phyloP scores from a whole-genome alignment of 352 stramenopile species.

The Pythium myriotylum region DNA sequence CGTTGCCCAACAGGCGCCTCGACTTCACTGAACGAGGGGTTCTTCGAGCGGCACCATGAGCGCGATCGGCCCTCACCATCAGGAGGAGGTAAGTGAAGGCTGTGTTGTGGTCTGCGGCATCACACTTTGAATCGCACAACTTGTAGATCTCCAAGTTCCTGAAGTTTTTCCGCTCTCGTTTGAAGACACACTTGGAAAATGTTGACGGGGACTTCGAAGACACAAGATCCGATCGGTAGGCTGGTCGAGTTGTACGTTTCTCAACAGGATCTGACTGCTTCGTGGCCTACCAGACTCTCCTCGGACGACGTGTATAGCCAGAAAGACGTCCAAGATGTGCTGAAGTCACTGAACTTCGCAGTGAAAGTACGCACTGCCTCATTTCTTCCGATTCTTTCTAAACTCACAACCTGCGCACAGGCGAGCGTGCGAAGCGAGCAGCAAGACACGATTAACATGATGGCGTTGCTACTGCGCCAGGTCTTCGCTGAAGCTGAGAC shows the following conservation, averaged over 20 bases:
- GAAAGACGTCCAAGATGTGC: slow-evolving; percentile 76
- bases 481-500: slow-evolving; percentile 76
- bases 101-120: not conserved
- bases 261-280: not conserved
- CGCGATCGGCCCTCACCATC: slow-evolving; percentile 38
- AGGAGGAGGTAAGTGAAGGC: slow-evolving; percentile 54
- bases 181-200: slow-evolving; percentile 78
- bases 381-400: no score
- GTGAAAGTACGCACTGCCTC: slow-evolving; percentile 50
- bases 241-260: not conserved
- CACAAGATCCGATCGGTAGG: slow-evolving; percentile 70
- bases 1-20: not conserved
- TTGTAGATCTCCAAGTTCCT: slow-evolving; percentile 76
- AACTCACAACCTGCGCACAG: slow-evolving; percentile 23
- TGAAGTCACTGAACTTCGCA: slow-evolving; percentile 78
- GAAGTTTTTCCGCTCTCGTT: slow-evolving; percentile 83
- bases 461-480: slow-evolving; percentile 79
- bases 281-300: slow-evolving; percentile 41
- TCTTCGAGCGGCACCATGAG: slow-evolving; percentile 1
- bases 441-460: slow-evolving; percentile 88
- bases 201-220: slow-evolving; percentile 87
- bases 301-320: slow-evolving; percentile 84
- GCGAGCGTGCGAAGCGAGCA: slow-evolving; percentile 75
- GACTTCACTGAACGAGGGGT: not conserved
- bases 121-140: not conserved